Conservation (phyloP, 2,329 filamentous ascomycete species). For the Diaporthe batatas region DNA sequence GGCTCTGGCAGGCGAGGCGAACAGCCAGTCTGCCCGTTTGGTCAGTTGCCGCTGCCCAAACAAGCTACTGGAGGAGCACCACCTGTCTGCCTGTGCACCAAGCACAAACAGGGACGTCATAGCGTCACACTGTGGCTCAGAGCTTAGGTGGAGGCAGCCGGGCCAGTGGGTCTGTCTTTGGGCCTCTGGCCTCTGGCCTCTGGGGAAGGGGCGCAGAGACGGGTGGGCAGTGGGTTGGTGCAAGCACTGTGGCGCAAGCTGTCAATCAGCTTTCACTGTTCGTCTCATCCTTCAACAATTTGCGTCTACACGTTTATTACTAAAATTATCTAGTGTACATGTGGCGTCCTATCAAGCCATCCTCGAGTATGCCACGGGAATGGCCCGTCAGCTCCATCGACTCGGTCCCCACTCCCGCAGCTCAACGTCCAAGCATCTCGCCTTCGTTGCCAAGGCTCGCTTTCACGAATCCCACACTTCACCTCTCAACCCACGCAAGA, state of each 20-base stretch:
- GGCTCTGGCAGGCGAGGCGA: conserved; percentile 25
- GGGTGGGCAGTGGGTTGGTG: too few species aligned
- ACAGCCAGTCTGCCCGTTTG: neutral
- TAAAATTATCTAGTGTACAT: conserved; percentile 12
- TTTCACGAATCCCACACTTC: neutral
- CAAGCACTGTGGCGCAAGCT: conserved; percentile 19
- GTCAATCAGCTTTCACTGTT: neutral
- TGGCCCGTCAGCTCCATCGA: neutral
- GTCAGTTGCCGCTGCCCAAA: conserved; percentile 3
- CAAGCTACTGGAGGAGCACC: conserved; percentile 26
- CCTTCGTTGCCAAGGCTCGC: neutral
- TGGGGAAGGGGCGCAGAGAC: conserved; percentile 1
- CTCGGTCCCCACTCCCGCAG: neutral
- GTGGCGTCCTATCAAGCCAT: neutral
- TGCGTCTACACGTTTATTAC: neutral
- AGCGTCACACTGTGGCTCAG: conserved; percentile 29
- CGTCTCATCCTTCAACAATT: neutral
- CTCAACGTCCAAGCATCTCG: neutral
- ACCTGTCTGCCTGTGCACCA: conserved; percentile 12
- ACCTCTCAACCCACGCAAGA: neutral
- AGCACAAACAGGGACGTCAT: conserved; percentile 21
- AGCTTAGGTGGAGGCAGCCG: conserved; percentile 32
- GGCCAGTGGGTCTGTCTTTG: neutral
- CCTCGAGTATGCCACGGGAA: neutral
- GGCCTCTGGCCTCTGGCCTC: neutral